phyloP scores from a whole-genome alignment of 2,329 filamentous ascomycete genomes.

The Penicillium psychrosexuale region DNA sequence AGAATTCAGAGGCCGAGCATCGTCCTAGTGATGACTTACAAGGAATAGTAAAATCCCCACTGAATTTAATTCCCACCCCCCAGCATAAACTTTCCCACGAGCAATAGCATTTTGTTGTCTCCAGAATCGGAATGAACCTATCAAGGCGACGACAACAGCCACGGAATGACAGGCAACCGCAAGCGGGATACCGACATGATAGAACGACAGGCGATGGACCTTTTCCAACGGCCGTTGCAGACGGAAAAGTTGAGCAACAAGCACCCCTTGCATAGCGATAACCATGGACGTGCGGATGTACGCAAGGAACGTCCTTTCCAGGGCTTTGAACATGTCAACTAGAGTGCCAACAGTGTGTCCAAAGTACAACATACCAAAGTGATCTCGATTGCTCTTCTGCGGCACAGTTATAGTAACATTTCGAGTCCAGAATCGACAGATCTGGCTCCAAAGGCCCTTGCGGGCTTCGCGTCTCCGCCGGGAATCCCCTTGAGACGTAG shows the following conservation, averaged over 20 bases:
- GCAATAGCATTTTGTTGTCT: conserved; percentile 59
- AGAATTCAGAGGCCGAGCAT: neutral
- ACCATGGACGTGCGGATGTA: conserved; percentile 69
- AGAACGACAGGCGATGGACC: conserved; percentile 54
- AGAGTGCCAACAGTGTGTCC: too few relatives aligned
- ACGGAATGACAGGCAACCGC: conserved; percentile 47
- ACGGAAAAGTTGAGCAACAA: conserved; percentile 66
- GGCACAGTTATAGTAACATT: conserved; percentile 39
- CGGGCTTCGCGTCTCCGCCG: conserved; percentile 8
- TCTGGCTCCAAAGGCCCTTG: conserved; percentile 61
- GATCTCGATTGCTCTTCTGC: conserved; percentile 42
- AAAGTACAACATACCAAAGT: conserved; percentile 35
- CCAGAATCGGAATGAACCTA: conserved; percentile 61
- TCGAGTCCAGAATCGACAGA: conserved; percentile 77
- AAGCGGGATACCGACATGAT: conserved; percentile 59
- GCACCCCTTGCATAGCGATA: conserved; percentile 64
- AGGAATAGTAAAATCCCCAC: conserved; percentile 44
- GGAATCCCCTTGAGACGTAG: conserved; percentile 20
- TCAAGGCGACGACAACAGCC: conserved; percentile 48
- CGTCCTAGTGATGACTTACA: neutral
- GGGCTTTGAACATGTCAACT: conserved; percentile 48
- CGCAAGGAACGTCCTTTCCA: conserved; percentile 72
- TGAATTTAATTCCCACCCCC: conserved; percentile 57
- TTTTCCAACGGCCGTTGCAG: conserved; percentile 42
- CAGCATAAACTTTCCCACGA: conserved; percentile 55